Conservation (phyloP, 371 early-diverging fungal genomes). For the Blyttiomyces sp. region DNA sequence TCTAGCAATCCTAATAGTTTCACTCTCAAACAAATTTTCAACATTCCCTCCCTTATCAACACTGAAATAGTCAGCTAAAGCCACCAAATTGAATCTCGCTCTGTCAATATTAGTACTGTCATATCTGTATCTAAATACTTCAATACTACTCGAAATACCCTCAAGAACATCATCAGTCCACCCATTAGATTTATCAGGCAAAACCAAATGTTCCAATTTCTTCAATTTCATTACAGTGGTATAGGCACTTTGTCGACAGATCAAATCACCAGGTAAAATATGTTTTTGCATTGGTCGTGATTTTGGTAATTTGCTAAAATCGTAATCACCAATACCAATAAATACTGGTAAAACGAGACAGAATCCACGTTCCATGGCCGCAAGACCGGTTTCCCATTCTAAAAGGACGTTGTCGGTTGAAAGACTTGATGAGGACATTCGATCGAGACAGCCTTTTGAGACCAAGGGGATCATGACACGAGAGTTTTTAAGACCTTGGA, state of each 20-base stretch:
- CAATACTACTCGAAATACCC: too few species aligned
- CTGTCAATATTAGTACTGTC: too few species aligned
- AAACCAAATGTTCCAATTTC: too few species aligned
- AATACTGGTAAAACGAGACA: constrained; percentile 7
- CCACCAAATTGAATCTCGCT: too few species aligned
- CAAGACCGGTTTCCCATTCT: constrained; percentile 16
- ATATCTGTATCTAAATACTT: too few species aligned
- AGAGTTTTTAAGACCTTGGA: constrained; percentile 5
- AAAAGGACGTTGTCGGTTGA: constrained; percentile 12
- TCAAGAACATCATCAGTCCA: too few species aligned
- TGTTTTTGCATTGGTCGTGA: background rate
- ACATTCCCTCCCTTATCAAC: too few species aligned
- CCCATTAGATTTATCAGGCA: too few species aligned
- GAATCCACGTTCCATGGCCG: constrained; percentile 4
- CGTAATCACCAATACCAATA: constrained; percentile 1
- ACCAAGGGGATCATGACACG: constrained; percentile 3
- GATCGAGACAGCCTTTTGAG: constrained; percentile 6
- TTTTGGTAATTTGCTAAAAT: constrained; percentile 3
- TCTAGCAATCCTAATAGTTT: too few species aligned
- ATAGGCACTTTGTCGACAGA: constrained; percentile 12
- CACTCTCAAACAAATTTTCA: too few species aligned
- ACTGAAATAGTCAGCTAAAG: too few species aligned
- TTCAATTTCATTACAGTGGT: constrained; percentile 2
- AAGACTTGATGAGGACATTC: background rate
- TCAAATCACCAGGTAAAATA: background rate